Evolutionary conservation across 495 filamentous ascomycete genomes (phyloP), one percentile per base, ranked within the genome.

Genomic region (Apodospora peruviana): DNA sequence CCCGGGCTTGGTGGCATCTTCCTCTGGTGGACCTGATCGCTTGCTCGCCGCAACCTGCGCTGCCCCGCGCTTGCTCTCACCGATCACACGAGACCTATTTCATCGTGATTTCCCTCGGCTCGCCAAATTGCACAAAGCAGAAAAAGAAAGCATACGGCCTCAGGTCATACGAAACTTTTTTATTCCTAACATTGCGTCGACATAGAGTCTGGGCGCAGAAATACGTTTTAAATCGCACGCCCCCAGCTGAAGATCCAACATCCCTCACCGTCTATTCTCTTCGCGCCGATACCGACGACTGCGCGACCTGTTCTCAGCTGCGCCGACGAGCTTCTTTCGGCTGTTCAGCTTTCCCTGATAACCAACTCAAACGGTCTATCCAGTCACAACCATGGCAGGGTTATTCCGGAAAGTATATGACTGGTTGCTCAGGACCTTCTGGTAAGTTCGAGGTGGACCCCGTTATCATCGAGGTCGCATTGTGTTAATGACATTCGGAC

Each of bases 371-470:
- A 39, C 43, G n/a, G 43, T 21, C 41, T 25, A 20, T 12, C 36
- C 38, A 17, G 37, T 19, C 2, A 40, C 50, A 50, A 56, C 47
- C 58, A 64, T 66, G 60, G 63, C 63, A 27, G 67, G 65, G 45
- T 58, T 65, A 68, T 95, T 98, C 73, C 87, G 86, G 52, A 80
- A 80, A 72, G 86, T 98, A 69, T 98, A 96, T 81, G 91, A 98
- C 83, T 96, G 90, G 90, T 78, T 98, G 66, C 71, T 98, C 71
- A 84, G 91, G 77, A 84, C 95, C 57, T 97, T 98, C 73, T 98
- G 93, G 93, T 98, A 76, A 81, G 90, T 84, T 14, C 43, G 44
- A 40, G 50, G 47, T 46, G 46, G 40, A 34, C 11, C 19, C 39
- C 21, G 14, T 10, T 16, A 10, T 21, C 39, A 8, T 41, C 18